Conservation (phyloP, 2,329 filamentous ascomycete species). For the Westerdykella aurantiaca region DNA sequence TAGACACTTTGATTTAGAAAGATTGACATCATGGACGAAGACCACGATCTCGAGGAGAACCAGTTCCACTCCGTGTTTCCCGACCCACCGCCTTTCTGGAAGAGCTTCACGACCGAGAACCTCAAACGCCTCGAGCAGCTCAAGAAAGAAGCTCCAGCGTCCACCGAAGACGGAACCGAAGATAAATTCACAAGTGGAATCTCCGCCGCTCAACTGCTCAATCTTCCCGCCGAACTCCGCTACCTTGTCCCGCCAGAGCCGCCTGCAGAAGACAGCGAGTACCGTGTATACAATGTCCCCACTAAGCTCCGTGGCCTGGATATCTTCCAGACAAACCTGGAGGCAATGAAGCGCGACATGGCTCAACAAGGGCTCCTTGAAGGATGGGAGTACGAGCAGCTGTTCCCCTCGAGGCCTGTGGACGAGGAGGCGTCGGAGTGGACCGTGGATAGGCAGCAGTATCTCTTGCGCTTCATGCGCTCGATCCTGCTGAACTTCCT, state of each 20-base stretch:
- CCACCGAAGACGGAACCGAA: constrained; percentile 12
- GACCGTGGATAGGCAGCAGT: constrained; percentile 48
- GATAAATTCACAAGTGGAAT: constrained; percentile 7
- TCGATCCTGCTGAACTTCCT: constrained; percentile 84
- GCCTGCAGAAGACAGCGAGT: constrained; percentile 59
- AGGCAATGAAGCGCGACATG: constrained; percentile 35
- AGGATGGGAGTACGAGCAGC: constrained; percentile 64
- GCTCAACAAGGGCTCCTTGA: constrained; percentile 56
- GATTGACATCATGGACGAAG: too few species aligned
- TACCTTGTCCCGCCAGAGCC: constrained; percentile 76
- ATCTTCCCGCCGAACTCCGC: constrained; percentile 64
- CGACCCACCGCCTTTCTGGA: constrained; percentile 84
- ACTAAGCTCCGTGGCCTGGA: constrained; percentile 40
- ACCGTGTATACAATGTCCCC: constrained; percentile 66
- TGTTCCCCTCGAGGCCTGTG: constrained; percentile 50
- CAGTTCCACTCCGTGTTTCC: constrained; percentile 55
- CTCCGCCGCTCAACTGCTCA: constrained; percentile 27
- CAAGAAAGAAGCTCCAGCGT: constrained; percentile 33
- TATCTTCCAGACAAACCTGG: constrained; percentile 21
- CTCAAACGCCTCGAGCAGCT: constrained; percentile 53
- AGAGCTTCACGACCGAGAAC: constrained; percentile 75
- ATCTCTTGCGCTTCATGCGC: constrained; percentile 74
- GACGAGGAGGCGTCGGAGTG: constrained; percentile 39
- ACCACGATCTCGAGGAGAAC: too few species aligned
- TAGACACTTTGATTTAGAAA: too few species aligned